A percentile compares a stretch with the other conserved stretches of the same genome.
Conservation (phyloP, 139 green algal species). For the Tetradesmus obliquus region DNA sequence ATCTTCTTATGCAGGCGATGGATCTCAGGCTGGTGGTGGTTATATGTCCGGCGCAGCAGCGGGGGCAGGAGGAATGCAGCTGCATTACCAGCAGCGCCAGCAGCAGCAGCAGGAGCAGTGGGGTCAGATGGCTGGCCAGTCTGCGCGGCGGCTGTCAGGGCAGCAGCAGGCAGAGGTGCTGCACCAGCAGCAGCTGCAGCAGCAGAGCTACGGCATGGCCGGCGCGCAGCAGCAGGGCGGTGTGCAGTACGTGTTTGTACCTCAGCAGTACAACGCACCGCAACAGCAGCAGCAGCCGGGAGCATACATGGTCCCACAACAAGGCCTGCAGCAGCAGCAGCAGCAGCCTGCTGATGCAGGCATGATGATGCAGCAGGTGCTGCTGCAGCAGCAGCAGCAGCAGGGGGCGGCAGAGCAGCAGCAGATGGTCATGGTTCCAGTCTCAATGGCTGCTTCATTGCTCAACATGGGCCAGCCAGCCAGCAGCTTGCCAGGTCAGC, state of each 20-base stretch:
- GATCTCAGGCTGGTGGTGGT: not conserved
- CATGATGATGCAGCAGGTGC: slow-evolving; percentile 1
- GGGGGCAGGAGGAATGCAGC: not conserved
- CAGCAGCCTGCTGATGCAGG: not conserved
- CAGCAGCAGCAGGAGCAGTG: not conserved
- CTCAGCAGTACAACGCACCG: slow-evolving; percentile 5
- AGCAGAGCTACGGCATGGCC: not conserved
- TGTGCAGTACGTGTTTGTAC: slow-evolving; percentile 21
- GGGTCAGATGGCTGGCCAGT: not conserved
- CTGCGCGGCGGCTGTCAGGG: not conserved
- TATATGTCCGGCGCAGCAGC: not conserved
- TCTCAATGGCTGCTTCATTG: not conserved
- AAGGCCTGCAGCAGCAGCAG: slow-evolving; percentile 12
- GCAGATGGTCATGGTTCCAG: not conserved
- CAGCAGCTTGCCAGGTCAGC: not conserved
- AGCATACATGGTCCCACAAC: not conserved
- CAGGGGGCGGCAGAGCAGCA: not conserved
- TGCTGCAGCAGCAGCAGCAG: slow-evolving; percentile 15
- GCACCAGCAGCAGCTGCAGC: not conserved
- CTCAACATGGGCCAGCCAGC: not conserved
- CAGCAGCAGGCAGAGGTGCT: not conserved
- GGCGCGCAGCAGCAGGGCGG: not conserved
- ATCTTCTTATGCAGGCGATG: not conserved
- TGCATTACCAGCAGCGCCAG: not conserved
- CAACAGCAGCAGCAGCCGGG: slow-evolving; percentile 10